Conservation (phyloP, 106 monocot genomes). For the Hemerocallis citrina region DNA sequence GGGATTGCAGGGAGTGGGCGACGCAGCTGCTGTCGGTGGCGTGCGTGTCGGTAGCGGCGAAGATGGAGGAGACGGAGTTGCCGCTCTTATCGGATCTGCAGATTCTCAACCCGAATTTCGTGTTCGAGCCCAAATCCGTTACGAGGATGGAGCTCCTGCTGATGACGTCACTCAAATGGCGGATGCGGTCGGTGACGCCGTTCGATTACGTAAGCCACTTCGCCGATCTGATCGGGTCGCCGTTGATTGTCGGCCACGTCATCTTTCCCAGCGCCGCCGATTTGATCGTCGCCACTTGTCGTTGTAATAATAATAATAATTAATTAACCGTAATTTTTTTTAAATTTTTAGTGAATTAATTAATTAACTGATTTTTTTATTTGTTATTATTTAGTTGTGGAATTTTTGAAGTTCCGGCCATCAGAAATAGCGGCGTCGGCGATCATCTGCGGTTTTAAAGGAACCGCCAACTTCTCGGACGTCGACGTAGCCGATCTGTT, state of each 20-base stretch:
- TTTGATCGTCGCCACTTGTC: slow-evolving; percentile 41
- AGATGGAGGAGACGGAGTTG: slow-evolving; percentile 75
- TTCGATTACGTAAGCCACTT: slow-evolving; percentile 62
- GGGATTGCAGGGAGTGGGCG: slow-evolving; percentile 25
- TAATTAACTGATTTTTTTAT: neutral
- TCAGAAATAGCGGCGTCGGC: slow-evolving; percentile 56
- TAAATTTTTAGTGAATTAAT: too few relatives aligned
- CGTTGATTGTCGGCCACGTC: neutral
- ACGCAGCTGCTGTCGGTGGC: slow-evolving; percentile 76
- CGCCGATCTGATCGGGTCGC: neutral
- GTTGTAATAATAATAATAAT: slow-evolving; percentile 23
- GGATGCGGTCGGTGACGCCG: slow-evolving; percentile 62
- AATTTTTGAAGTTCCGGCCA: slow-evolving; percentile 46
- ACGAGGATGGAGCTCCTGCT: slow-evolving; percentile 73
- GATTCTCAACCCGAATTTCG: slow-evolving; percentile 25
- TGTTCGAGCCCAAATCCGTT: slow-evolving; percentile 50
- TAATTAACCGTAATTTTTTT: neutral
- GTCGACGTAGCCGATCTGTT: slow-evolving; percentile 3
- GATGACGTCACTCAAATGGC: slow-evolving; percentile 62
- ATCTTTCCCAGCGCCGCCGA: slow-evolving; percentile 33
- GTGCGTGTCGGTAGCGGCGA: slow-evolving; percentile 74
- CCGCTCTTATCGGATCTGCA: slow-evolving; percentile 55
- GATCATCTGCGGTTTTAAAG: slow-evolving; percentile 25
- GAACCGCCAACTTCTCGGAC: slow-evolving; percentile 14
- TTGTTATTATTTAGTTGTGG: slow-evolving; percentile 32